A percentile compares a stretch with the other conserved stretches of the same genome.
phyloP scores from a whole-genome alignment of 108 stramenopile genomes.

The Nitzschia sp. region DNA sequence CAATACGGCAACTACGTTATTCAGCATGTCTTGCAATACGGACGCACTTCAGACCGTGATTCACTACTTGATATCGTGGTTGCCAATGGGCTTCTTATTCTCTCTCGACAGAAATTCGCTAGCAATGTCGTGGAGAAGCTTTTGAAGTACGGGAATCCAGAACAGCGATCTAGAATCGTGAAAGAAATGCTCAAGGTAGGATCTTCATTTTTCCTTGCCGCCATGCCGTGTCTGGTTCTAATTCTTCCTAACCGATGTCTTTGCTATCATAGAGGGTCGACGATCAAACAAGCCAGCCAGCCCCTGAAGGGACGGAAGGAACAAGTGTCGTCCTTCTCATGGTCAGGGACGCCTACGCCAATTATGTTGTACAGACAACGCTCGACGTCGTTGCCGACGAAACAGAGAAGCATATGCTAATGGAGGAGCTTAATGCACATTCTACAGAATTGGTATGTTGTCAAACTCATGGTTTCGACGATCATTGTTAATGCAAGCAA shows the following conservation, averaged over 20 bases:
- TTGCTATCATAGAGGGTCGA: conserved; percentile 46
- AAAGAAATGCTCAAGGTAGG: conserved; percentile 70
- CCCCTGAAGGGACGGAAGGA: conserved; percentile 39
- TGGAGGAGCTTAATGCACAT: conserved; percentile 73
- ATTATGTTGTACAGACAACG: conserved; percentile 92
- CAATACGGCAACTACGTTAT: conserved; percentile 94
- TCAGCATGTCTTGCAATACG: conserved; percentile 91
- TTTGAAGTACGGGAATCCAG: conserved; percentile 87
- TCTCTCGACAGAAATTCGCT: conserved; percentile 97
- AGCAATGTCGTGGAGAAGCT: conserved; percentile 97
- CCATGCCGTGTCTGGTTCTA: neutral
- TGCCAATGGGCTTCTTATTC: conserved; percentile 76
- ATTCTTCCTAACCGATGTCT: too few species aligned
- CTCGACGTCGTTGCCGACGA: conserved; percentile 83
- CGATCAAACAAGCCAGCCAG: conserved; percentile 35
- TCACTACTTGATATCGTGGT: conserved; percentile 77
- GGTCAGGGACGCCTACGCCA: conserved; percentile 96
- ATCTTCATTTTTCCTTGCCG: too few species aligned
- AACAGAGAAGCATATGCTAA: conserved; percentile 63
- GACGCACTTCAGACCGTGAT: conserved; percentile 79
- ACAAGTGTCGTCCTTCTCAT: conserved; percentile 89
- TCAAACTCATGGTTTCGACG: too few species aligned
- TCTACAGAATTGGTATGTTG: conserved; percentile 77
- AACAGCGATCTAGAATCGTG: conserved; percentile 78
- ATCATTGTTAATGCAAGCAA: too few species aligned